phyloP scores from a whole-genome alignment of 2,329 filamentous ascomycete species.

The Ophiocordyceps camponoti-floridani region DNA sequence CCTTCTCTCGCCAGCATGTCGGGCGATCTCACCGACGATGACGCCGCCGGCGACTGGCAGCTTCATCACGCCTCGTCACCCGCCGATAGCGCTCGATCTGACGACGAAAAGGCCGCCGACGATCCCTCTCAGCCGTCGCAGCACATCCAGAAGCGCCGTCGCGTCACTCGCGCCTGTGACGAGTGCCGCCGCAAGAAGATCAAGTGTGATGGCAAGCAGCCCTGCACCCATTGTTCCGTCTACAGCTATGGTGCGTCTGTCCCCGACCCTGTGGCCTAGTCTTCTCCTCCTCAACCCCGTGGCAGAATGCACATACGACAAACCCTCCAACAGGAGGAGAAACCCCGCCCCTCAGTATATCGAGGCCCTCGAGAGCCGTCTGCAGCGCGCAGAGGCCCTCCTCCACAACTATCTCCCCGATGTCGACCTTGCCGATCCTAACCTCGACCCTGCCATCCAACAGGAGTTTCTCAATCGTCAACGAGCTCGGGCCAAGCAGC shows the following conservation, averaged over 20 bases:
- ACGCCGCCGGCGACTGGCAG: slow-evolving; percentile 19
- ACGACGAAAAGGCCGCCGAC: slow-evolving; percentile 17
- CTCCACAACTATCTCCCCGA: slow-evolving; percentile 68
- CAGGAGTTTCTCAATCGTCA: slow-evolving; percentile 46
- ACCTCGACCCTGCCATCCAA: slow-evolving; percentile 58
- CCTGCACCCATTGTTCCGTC: slow-evolving; percentile 89
- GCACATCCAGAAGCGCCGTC: slow-evolving; percentile 57
- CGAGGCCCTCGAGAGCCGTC: slow-evolving; percentile 65
- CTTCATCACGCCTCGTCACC: slow-evolving; percentile 18
- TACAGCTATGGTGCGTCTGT: slow-evolving; percentile 77
- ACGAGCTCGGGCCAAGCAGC: slow-evolving; percentile 27
- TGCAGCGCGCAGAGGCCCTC: slow-evolving; percentile 69
- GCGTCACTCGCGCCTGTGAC: slow-evolving; percentile 67
- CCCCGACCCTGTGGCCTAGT: background rate
- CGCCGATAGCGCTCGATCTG: slow-evolving; percentile 24
- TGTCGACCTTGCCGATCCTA: slow-evolving; percentile 69
- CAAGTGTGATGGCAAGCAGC: slow-evolving; percentile 74
- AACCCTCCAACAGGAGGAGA: slow-evolving; percentile 77
- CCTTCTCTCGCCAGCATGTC: slow-evolving; percentile 8
- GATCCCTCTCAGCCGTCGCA: slow-evolving; percentile 20
- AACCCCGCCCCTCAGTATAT: slow-evolving; percentile 89
- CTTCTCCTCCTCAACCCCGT: background rate
- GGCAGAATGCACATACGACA: slow-evolving; percentile 88
- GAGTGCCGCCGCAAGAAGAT: slow-evolving; percentile 76
- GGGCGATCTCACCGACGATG: slow-evolving; percentile 24